Base-by-base conservation (phyloP, 192 early-diverging fungal species). In the Rhizophagus sp. region DNA sequence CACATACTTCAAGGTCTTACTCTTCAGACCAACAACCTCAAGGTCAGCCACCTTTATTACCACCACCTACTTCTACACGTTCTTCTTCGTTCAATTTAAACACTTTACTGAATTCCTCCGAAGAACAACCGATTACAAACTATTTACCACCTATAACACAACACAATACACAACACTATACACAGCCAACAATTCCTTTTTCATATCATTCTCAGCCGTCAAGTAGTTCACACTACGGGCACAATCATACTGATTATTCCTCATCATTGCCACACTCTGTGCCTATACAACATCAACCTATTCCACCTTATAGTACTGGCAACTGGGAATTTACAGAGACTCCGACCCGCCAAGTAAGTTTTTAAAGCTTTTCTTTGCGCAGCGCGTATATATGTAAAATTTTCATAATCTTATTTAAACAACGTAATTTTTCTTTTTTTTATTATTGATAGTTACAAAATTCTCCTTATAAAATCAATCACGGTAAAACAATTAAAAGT, bases 51-150 rank as follows among this genome's bases (percentile, higher is more conserved):
- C 72, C 72, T 25, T 44, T 71, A 41, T 39, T 71, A n/a, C 69
- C 74, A 76, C 73, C 73, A 41, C 72, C 49, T 25, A 22, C 50
- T 61, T 76, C 74, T 62, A 61, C 12, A 36, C 44, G 34, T 22
- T 34, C 74, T 36, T 62, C 74, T 8, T 62, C 73, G 24, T 33
- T 61, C 30, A 34, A 75, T 34, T 34, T 76, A 36, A 76, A 76
- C 19, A 22, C 27, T n/a, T 63, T 76, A 36, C 44, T 76, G 74
- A 76, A 76, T 76, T 76, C 74, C 17, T 76, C 74, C 17, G 74
- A 76, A 30, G 74, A 76, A 19, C 74, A 63, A 24, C 50, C 33
- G 44, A 47, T 47, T 47, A 12, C 44, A 63, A 52, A 3, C 49
- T 76, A 34, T 24, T 76, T 61, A 63, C 61, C 30, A 17, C 74